Conservation (phyloP, 108 stramenopile species). For the Aurantiochytrium sp. region DNA sequence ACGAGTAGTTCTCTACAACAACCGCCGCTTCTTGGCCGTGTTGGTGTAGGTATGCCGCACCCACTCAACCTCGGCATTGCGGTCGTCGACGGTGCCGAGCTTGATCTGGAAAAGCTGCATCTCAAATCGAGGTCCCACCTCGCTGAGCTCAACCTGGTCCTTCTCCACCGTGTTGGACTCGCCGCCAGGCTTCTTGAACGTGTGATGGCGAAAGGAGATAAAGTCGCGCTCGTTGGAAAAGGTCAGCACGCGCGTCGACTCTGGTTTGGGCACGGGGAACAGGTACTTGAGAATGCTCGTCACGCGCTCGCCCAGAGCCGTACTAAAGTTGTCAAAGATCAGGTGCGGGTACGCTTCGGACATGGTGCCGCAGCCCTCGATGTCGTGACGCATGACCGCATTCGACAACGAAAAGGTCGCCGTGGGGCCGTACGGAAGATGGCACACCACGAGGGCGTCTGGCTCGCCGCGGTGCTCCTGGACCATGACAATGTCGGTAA, state of each 20-base stretch:
- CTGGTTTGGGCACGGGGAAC: conserved; percentile 86
- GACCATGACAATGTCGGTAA: conserved; percentile 91
- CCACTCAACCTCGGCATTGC: conserved; percentile 95
- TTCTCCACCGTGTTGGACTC: neutral
- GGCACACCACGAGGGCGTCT: conserved; percentile 92
- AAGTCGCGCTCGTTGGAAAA: conserved; percentile 90
- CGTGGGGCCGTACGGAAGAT: conserved; percentile 95
- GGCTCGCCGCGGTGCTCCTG: conserved; percentile 99
- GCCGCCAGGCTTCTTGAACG: conserved; percentile 65
- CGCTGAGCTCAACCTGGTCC: conserved; percentile 73
- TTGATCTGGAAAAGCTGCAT: conserved; percentile 90
- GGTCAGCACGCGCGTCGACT: conserved; percentile 81
- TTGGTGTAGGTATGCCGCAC: conserved; percentile 95
- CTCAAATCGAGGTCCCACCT: conserved; percentile 97
- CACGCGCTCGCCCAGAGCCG: conserved; percentile 77
- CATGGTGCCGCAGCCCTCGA: conserved; percentile 82
- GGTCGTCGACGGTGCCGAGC: conserved; percentile 86
- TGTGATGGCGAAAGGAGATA: conserved; percentile 96
- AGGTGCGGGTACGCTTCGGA: conserved; percentile 90
- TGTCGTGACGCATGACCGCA: conserved; percentile 88
- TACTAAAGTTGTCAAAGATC: conserved; percentile 78
- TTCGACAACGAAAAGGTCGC: conserved; percentile 86
- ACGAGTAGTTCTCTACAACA: too few relatives aligned
- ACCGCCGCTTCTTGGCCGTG: conserved; percentile 79
- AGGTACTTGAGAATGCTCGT: conserved; percentile 87